Percentiles rank a stretch among this genome's conserved stretches.
These are phyloP conservation scores for Suhomyces faveliae DNA, from an alignment of 805 yeast genomes.

Conservation along the genomic window DNA sequence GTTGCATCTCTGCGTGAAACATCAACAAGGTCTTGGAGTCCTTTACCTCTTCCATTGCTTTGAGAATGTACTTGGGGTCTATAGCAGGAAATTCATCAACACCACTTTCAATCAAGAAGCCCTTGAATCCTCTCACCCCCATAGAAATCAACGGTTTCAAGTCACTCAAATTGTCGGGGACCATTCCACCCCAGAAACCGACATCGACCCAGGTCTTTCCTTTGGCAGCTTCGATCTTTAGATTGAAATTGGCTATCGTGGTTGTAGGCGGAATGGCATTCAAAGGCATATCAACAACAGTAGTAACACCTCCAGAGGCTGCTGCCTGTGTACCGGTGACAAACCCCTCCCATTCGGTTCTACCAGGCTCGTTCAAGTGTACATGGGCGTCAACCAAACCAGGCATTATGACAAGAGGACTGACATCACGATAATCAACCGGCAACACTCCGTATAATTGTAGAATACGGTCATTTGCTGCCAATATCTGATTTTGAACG, in stretches of 20 bases:
- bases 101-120: slow-evolving; percentile 91
- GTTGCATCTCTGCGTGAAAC: slow-evolving; percentile 94
- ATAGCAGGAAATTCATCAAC: slow-evolving; percentile 94
- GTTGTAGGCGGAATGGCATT: slow-evolving; percentile 97
- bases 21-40: slow-evolving; percentile 68
- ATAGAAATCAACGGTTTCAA: slow-evolving; percentile 72
- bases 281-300: slow-evolving; percentile 93
- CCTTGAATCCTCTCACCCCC: slow-evolving; percentile 94
- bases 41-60: slow-evolving; percentile 64
- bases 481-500: slow-evolving; percentile 38
- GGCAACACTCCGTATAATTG: slow-evolving; percentile 42
- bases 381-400: slow-evolving; percentile 94
- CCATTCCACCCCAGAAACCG: slow-evolving; percentile 95
- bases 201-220: slow-evolving; percentile 89
- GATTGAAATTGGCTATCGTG: slow-evolving; percentile 67
- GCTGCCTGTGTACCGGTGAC: slow-evolving; percentile 96
- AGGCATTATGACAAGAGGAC: slow-evolving; percentile 72
- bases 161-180: slow-evolving; percentile 72
- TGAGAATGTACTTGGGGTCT: slow-evolving; percentile 56
- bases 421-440: slow-evolving; percentile 48
- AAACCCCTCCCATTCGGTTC: slow-evolving; percentile 98
- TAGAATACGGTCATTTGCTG: slow-evolving; percentile 40
- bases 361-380: slow-evolving; percentile 94
- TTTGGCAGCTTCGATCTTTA: slow-evolving; percentile 74
- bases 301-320: slow-evolving; percentile 94